Percentiles rank a stretch among this genome's conserved stretches.
phyloP scores from a whole-genome alignment of 257 asterid genomes.

The Schizonepeta tenuifolia region DNA sequence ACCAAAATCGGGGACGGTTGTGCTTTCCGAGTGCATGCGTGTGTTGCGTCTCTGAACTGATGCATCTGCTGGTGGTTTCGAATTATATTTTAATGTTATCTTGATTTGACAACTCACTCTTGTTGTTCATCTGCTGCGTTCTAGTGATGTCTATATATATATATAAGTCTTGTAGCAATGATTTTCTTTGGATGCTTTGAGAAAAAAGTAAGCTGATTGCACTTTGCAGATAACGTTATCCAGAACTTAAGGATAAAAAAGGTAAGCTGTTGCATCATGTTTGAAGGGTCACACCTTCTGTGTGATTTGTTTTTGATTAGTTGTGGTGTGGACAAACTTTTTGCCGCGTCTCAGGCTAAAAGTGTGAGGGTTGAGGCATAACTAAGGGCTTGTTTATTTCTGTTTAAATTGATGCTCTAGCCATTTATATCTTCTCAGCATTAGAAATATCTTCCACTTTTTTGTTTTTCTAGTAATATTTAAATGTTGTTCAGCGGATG shows the following conservation, averaged over 20 bases:
- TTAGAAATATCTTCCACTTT: constrained; percentile 11
- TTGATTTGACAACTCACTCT: constrained; percentile 7
- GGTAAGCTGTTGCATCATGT: constrained; percentile 33
- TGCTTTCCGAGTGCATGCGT: too few species aligned
- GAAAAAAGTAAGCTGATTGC: constrained; percentile 19
- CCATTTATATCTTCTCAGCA: constrained; percentile 17
- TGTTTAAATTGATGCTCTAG: constrained; percentile 23
- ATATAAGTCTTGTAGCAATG: constrained; percentile 21
- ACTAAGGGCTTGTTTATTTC: constrained; percentile 34
- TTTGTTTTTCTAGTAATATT: background rate
- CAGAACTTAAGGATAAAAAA: constrained; percentile 35
- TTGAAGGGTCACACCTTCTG: constrained; percentile 31
- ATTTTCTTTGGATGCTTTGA: constrained; percentile 22
- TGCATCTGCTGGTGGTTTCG: constrained; percentile 26
- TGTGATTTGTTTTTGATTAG: constrained; percentile 34
- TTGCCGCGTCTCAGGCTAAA: constrained; percentile 41
- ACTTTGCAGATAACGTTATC: constrained; percentile 36
- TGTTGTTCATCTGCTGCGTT: constrained; percentile 12
- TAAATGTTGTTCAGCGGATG: constrained; percentile 31
- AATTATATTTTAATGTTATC: background rate
- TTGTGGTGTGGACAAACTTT: constrained; percentile 34
- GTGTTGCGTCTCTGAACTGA: constrained; percentile 7
- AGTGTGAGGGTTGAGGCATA: constrained; percentile 32
- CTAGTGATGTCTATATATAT: constrained; percentile 20
- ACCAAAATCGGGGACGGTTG: background rate